Percentiles rank a stretch among this genome's conserved stretches.
These are phyloP conservation scores for Claviceps citrina DNA, from an alignment of 2,329 filamentous ascomycete genomes.

Conservation along the genomic window DNA sequence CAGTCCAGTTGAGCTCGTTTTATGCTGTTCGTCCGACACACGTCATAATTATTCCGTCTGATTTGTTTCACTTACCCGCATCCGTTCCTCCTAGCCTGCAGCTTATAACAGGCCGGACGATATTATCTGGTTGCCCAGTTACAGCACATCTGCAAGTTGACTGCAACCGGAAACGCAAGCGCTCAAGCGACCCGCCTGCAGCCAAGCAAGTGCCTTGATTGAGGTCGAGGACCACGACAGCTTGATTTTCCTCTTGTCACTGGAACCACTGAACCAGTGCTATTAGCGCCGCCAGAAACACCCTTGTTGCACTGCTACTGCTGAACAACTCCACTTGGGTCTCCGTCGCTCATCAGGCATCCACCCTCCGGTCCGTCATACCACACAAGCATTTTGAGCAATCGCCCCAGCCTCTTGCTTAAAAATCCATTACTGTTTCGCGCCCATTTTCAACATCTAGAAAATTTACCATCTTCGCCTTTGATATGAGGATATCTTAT, in stretches of 20 bases:
- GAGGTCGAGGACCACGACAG: too few species aligned
- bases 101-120: background rate
- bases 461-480: conserved; percentile 3
- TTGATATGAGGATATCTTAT: background rate
- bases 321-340: conserved; percentile 4
- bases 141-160: background rate
- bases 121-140: conserved; percentile 2
- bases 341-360: conserved; percentile 5
- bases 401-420: conserved; percentile 6
- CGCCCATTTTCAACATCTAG: conserved; percentile 1
- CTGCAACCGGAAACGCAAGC: conserved; percentile 1
- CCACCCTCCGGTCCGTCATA: conserved; percentile 4
- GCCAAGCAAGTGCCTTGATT: background rate
- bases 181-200: background rate
- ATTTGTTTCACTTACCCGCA: background rate
- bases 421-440: conserved; percentile 2
- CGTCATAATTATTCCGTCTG: background rate
- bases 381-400: conserved; percentile 5
- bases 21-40: background rate
- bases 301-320: conserved; percentile 5
- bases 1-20: background rate
- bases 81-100: background rate
- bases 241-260: conserved; percentile 4
- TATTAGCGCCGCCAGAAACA: conserved; percentile 2
- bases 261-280: conserved; percentile 5